A percentile compares a stretch with the other conserved stretches of the same genome.
Conservation (phyloP, 2,329 filamentous ascomycete genomes). For the Alternaria gaisen region DNA sequence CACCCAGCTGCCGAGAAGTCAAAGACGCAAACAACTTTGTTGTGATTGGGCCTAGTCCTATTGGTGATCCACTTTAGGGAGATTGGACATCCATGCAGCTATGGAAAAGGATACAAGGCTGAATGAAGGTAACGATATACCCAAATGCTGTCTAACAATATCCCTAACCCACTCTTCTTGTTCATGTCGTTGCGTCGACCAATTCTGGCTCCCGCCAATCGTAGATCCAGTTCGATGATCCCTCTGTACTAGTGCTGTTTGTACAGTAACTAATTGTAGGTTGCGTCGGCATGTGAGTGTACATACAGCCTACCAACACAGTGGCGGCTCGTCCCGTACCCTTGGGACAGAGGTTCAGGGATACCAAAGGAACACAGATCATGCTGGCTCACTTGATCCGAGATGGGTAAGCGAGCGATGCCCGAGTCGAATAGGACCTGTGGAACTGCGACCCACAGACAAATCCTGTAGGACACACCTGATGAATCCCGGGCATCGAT, state of each 20-base stretch:
- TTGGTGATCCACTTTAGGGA: slow-evolving; percentile 15
- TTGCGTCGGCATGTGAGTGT: slow-evolving; percentile 2
- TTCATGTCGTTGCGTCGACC: background rate
- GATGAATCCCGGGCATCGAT: slow-evolving; percentile 9
- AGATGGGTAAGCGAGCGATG: slow-evolving; percentile 22
- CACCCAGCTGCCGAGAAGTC: slow-evolving; percentile 13
- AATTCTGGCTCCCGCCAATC: background rate
- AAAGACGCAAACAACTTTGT: slow-evolving; percentile 14
- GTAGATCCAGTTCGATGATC: background rate
- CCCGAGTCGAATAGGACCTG: slow-evolving; percentile 26
- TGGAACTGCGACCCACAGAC: slow-evolving; percentile 15
- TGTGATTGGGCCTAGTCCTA: slow-evolving; percentile 27
- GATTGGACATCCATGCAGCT: slow-evolving; percentile 7
- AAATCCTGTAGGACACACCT: slow-evolving; percentile 4
- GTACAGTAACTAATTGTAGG: slow-evolving; percentile 1
- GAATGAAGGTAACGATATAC: background rate
- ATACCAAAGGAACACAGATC: slow-evolving; percentile 21
- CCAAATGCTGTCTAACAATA: background rate
- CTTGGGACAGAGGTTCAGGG: slow-evolving; percentile 21
- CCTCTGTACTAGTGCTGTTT: background rate
- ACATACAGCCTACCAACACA: slow-evolving; percentile 2
- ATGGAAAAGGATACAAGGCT: background rate
- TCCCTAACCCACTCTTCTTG: background rate
- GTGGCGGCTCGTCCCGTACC: slow-evolving; percentile 36
- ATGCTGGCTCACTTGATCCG: slow-evolving; percentile 23